phyloP scores from a whole-genome alignment of 768 basidiomycete species.

The Boletus bicolor region DNA sequence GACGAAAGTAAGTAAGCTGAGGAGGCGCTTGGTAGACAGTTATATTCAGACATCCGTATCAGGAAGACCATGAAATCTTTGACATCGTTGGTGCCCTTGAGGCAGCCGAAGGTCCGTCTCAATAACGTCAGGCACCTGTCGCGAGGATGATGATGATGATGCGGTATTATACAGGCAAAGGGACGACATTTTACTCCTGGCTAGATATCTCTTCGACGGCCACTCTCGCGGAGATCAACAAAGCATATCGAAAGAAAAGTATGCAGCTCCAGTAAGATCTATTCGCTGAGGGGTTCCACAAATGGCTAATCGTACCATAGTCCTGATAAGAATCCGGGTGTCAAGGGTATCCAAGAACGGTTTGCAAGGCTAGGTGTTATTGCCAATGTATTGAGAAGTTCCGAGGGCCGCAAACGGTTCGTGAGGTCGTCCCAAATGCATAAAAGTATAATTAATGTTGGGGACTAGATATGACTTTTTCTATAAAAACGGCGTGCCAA shows the following conservation, averaged over 20 bases:
- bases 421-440: slow-evolving; percentile 24
- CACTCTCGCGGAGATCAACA: slow-evolving; percentile 70
- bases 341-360: slow-evolving; percentile 78
- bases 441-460: slow-evolving; percentile 1
- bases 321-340: slow-evolving; percentile 92
- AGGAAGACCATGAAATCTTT: slow-evolving; percentile 97
- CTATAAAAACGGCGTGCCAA: slow-evolving; percentile 96
- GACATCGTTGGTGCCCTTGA: slow-evolving; percentile 85
- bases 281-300: not conserved
- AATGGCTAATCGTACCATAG: slow-evolving; percentile 38
- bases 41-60: slow-evolving; percentile 3
- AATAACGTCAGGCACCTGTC: not conserved
- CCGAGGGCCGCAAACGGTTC: slow-evolving; percentile 73
- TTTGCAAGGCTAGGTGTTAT: slow-evolving; percentile 93
- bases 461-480: slow-evolving; percentile 81
- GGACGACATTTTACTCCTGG: slow-evolving; percentile 95
- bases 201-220: slow-evolving; percentile 78
- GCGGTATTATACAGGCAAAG: slow-evolving; percentile 54
- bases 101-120: slow-evolving; percentile 63
- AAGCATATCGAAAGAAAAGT: slow-evolving; percentile 90
- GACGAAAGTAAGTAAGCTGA: slow-evolving; percentile 53
- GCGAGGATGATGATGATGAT: slow-evolving; percentile 1
- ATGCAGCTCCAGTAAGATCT: slow-evolving; percentile 81
- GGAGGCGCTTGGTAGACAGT: not conserved
- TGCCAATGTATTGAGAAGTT: slow-evolving; percentile 71